Base-by-base conservation (phyloP, 1,139 yeast genomes). In the Eremothecium coryli region DNA sequence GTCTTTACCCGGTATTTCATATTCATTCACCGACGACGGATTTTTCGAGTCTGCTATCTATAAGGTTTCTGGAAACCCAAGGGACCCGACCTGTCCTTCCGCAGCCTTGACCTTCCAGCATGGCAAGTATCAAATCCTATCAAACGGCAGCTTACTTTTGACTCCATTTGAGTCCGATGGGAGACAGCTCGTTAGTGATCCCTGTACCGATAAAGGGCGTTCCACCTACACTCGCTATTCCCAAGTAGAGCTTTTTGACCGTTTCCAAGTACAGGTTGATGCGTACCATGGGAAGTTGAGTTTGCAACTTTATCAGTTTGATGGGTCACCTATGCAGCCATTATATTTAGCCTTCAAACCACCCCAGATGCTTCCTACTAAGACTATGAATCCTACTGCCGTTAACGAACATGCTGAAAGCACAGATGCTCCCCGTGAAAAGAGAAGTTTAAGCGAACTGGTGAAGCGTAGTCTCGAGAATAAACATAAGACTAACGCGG, bases 301-400 rank as follows among this genome's bases (percentile, higher is more conserved):
- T 43, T 69, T 90, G 39, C 80, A 79, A 43, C 66, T 90, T 42
- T 81, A 70, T 61, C 76, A 80, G 62, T 80, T 73, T 49, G 95
- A 86, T 57, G 97, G 97, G 14, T 61, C 82, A 14, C 74, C 74
- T 37, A 63, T 82, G 69, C 93, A 85, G 47, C 97, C 98, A 0
- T 62, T 90, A 49, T 90, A 84, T 58, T 70, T 90, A 60, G 95
- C 93, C 3, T 90, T 88, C 65, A 73, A 71, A 52, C 98, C 98
- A 6, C 94, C 98, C 13, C 68, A 81, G 71, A 90, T 90, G 98
- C 72, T 90, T 44, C 98, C 98, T 15, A 90, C 98, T 1, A 62
- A 61, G 38, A 88, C 96, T 1, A 66, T 90, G 68, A 88, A 86
- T 58, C 97, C 97, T 18, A 84, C 95, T 3, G 53, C 52, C 6